Evolutionary conservation across 257 asterid species (phyloP).

Genomic region (Paraleonurus japonicus): DNA sequence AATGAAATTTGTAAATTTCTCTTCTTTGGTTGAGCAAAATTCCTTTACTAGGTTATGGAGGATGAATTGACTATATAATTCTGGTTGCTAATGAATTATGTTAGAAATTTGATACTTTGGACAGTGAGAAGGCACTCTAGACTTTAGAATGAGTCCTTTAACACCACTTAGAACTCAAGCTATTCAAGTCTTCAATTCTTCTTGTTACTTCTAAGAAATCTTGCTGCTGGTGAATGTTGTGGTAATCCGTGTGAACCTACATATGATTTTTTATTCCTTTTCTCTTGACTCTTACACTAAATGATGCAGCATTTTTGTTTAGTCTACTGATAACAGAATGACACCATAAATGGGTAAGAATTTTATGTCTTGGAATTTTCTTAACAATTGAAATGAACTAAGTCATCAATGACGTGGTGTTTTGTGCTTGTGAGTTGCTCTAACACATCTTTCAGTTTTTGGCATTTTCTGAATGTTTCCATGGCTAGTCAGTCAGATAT

Average conservation of each 20-base stretch:
- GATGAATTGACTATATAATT: not conserved
- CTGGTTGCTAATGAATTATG: not conserved
- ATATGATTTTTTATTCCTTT: not conserved
- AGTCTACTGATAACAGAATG: slow-evolving; percentile 3
- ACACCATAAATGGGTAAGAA: not conserved
- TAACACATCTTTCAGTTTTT: slow-evolving; percentile 20
- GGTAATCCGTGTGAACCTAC: not conserved
- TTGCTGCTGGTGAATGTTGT: slow-evolving; percentile 9
- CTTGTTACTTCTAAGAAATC: slow-evolving; percentile 2
- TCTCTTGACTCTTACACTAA: not conserved
- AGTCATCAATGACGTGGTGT: slow-evolving; percentile 8
- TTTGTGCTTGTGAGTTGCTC: slow-evolving; percentile 25
- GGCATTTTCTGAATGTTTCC: slow-evolving; percentile 63
- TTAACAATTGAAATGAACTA: slow-evolving; percentile 4
- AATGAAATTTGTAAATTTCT: not conserved
- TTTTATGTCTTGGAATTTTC: slow-evolving; percentile 5
- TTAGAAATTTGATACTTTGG: not conserved
- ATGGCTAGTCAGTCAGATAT: slow-evolving; percentile 98
- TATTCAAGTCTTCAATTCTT: slow-evolving; percentile 7
- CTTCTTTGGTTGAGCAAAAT: slow-evolving; percentile 16
- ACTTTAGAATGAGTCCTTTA: not conserved
- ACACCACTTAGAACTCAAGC: slow-evolving; percentile 5
- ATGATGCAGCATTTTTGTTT: not conserved
- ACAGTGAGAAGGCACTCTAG: not conserved
- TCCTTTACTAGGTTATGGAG: slow-evolving; percentile 1